Evolutionary conservation across 805 yeast species (phyloP).

Genomic region (Isabelozyma heimii): DNA sequence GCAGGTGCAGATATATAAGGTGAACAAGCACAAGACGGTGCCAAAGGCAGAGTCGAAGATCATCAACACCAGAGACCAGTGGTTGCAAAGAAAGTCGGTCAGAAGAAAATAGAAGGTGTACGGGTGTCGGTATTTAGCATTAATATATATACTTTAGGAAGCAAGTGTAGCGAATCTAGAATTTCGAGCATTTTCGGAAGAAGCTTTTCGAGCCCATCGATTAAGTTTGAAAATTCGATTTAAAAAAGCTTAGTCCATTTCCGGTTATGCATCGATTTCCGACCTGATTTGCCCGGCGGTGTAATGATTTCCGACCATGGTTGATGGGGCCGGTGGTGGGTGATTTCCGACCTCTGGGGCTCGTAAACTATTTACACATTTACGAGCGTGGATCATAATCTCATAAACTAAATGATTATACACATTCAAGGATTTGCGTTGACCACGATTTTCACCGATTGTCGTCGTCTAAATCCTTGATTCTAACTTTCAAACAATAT

Average conservation of each 20-base stretch:
- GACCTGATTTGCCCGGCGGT: no score
- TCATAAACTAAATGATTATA: not conserved
- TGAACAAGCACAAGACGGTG: conserved; percentile 23
- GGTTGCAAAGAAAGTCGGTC: conserved; percentile 41
- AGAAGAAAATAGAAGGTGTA: conserved; percentile 22
- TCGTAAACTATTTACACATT: no score
- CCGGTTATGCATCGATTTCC: no score
- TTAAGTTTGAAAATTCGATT: no score
- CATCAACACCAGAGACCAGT: conserved; percentile 28
- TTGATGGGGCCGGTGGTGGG: no score
- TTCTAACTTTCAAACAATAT: conserved; percentile 34
- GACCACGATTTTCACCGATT: not conserved
- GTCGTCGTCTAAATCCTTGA: conserved; percentile 21
- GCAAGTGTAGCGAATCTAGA: no score
- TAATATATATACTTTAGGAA: no score
- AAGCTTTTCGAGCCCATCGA: no score
- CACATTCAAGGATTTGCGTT: not conserved
- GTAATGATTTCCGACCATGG: no score
- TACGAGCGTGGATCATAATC: not conserved
- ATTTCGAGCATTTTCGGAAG: no score
- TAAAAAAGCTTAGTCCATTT: no score
- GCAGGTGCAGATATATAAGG: conserved; percentile 31
- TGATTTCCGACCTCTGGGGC: no score
- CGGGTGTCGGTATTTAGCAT: not conserved
- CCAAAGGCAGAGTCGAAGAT: conserved; percentile 36